These are phyloP conservation scores for Centrapalus pauciflorus DNA, from an alignment of 129 eudicot genomes.

Conservation along the genomic window DNA sequence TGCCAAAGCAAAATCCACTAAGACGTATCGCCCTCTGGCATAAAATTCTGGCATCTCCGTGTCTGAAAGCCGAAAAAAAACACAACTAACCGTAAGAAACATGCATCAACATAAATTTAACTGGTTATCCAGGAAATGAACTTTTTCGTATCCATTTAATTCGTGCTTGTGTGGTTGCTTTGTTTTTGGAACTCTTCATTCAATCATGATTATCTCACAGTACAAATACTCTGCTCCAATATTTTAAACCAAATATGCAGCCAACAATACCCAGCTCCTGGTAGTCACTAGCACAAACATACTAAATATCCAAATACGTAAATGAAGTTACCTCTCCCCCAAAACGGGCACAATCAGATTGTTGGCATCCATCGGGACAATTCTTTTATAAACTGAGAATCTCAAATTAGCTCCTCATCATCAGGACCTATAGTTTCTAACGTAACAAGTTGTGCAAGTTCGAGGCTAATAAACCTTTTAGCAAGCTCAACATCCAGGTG, in stretches of 20 bases:
- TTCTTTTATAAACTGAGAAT: conserved; percentile 63
- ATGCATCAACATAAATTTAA: background rate
- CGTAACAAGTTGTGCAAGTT: too few relatives aligned
- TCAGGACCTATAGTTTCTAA: too few relatives aligned
- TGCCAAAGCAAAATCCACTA: too few relatives aligned
- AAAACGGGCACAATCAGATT: conserved; percentile 64
- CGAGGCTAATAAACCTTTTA: too few relatives aligned
- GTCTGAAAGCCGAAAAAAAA: conserved; percentile 41
- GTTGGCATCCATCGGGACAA: conserved; percentile 75
- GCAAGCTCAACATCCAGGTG: too few relatives aligned
- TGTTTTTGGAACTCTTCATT: too few relatives aligned
- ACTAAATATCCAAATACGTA: too few relatives aligned
- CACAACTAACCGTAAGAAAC: background rate
- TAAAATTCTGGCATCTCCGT: conserved; percentile 82
- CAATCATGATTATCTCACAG: background rate
- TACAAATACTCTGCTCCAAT: background rate
- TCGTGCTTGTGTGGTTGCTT: too few relatives aligned
- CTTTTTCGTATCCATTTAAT: too few relatives aligned
- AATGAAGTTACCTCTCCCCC: conserved; percentile 78
- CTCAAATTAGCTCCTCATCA: background rate
- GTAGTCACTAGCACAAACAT: background rate
- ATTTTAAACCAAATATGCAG: background rate
- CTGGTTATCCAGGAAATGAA: background rate
- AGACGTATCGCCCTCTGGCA: conserved; percentile 73
- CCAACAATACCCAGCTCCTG: background rate